phyloP scores from a whole-genome alignment of 1,139 yeast genomes.

The Suzukiozyma palmioleophila region DNA sequence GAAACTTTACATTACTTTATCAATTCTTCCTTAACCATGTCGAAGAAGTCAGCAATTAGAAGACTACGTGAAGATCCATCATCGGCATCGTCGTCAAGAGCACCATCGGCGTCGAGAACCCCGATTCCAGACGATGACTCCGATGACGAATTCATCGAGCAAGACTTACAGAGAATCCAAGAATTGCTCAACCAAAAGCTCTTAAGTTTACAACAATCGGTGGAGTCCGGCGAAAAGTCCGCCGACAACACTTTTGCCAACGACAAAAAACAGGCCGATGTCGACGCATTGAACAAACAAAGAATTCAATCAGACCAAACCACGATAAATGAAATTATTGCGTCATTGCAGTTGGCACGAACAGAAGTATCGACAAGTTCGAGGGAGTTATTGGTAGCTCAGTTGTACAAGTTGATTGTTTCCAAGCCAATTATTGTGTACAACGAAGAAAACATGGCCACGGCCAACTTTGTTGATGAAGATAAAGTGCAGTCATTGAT shows the following conservation, averaged over 20 bases:
- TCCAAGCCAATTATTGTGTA: slow-evolving; percentile 37
- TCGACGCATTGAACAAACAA: slow-evolving; percentile 27
- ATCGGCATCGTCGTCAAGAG: slow-evolving; percentile 30
- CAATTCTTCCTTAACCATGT: not conserved
- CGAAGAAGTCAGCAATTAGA: slow-evolving; percentile 4
- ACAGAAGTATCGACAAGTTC: slow-evolving; percentile 45
- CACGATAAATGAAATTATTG: slow-evolving; percentile 38
- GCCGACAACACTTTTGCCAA: slow-evolving; percentile 13
- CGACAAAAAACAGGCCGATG: slow-evolving; percentile 30
- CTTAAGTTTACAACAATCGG: slow-evolving; percentile 25
- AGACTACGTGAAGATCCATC: slow-evolving; percentile 14
- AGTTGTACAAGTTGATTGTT: slow-evolving; percentile 44
- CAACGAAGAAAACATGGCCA: slow-evolving; percentile 35
- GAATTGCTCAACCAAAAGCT: slow-evolving; percentile 37
- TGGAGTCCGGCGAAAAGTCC: slow-evolving; percentile 13
- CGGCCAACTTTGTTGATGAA: slow-evolving; percentile 32
- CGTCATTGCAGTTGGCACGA: slow-evolving; percentile 36
- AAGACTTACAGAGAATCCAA: slow-evolving; percentile 36
- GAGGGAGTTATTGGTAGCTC: slow-evolving; percentile 49
- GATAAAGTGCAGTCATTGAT: slow-evolving; percentile 32
- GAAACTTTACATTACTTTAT: not conserved
- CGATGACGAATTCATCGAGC: slow-evolving; percentile 41
- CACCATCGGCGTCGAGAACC: slow-evolving; percentile 38
- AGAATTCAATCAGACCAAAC: slow-evolving; percentile 35
- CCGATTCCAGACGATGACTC: slow-evolving; percentile 27